Conservation (phyloP, 2,329 filamentous ascomycete species). For the Cyanodermella asteris region DNA sequence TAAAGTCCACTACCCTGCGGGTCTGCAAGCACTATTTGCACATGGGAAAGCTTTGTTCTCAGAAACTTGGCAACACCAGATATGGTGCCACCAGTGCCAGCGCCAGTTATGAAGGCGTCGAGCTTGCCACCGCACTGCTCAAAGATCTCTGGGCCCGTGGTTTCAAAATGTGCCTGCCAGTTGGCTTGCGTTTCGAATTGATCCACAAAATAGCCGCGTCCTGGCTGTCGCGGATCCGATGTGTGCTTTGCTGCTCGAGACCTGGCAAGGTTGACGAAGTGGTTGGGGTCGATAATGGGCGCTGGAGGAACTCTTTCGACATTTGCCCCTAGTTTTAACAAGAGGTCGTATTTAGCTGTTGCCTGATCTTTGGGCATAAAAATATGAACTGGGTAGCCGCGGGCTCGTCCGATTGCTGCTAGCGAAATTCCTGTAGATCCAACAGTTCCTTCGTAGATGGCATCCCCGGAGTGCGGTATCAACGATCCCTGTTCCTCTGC, state of each 20-base stretch:
- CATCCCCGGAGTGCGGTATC: conserved; percentile 63
- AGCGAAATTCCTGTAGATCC: conserved; percentile 92
- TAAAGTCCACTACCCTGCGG: conserved; percentile 85
- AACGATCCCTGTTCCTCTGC: conserved; percentile 63
- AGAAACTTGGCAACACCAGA: conserved; percentile 67
- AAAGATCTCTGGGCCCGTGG: conserved; percentile 79
- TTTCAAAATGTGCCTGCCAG: conserved; percentile 59
- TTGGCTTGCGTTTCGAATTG: conserved; percentile 90
- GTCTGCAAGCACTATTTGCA: conserved; percentile 68
- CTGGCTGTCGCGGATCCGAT: conserved; percentile 30
- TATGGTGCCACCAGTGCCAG: conserved; percentile 85
- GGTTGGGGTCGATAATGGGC: conserved; percentile 76
- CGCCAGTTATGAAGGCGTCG: conserved; percentile 80
- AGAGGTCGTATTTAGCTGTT: conserved; percentile 68
- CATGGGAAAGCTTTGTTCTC: conserved; percentile 43
- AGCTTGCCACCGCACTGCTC: conserved; percentile 51
- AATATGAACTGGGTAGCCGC: conserved; percentile 82
- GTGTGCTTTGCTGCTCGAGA: conserved; percentile 57
- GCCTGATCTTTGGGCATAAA: conserved; percentile 93
- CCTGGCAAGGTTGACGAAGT: conserved; percentile 85
- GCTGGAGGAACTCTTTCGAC: conserved; percentile 81
- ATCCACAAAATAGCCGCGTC: conserved; percentile 78
- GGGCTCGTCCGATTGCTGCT: conserved; percentile 66
- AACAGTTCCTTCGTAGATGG: conserved; percentile 92
- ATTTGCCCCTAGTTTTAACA: conserved; percentile 73